phyloP scores from a whole-genome alignment of 2,329 filamentous ascomycete species.

The Talaromyces sp. region DNA sequence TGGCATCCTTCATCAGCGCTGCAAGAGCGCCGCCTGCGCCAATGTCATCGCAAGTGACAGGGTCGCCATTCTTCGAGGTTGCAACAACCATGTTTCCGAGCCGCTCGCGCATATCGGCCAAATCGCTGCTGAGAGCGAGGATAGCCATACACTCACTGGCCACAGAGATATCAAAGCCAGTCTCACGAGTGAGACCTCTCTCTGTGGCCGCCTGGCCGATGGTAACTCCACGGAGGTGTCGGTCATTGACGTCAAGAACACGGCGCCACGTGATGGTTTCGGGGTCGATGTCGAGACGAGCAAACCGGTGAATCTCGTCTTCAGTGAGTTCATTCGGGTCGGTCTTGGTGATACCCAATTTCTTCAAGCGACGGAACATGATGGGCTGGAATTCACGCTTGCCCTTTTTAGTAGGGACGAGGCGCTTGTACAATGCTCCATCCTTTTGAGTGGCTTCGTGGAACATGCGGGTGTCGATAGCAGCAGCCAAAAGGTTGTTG shows the following conservation, averaged over 20 bases:
- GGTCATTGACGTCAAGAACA: constrained; percentile 94
- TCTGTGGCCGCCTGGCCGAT: constrained; percentile 85
- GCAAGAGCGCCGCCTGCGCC: constrained; percentile 88
- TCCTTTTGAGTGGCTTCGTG: constrained; percentile 96
- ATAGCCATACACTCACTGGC: constrained; percentile 99
- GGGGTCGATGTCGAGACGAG: constrained; percentile 92
- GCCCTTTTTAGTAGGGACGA: constrained; percentile 87
- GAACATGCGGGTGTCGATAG: constrained; percentile 97
- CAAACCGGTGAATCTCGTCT: constrained; percentile 83
- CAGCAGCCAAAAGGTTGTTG: constrained; percentile 93
- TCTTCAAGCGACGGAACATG: constrained; percentile 90
- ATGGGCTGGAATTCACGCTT: constrained; percentile 79
- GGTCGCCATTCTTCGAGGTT: constrained; percentile 76
- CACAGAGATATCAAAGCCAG: constrained; percentile 95
- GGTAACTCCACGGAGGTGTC: constrained; percentile 83
- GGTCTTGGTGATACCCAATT: constrained; percentile 93
- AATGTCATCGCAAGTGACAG: constrained; percentile 93
- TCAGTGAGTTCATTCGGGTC: constrained; percentile 84
- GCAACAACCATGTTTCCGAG: constrained; percentile 95
- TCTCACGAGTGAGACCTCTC: constrained; percentile 80
- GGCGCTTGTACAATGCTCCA: constrained; percentile 74
- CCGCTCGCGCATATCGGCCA: constrained; percentile 85
- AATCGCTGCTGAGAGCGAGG: constrained; percentile 81
- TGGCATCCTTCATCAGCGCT: constrained; percentile 93
- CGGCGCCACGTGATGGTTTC: constrained; percentile 96